Evolutionary conservation across 768 basidiomycete genomes (phyloP), one percentile per base, ranked within the genome.

Genomic region (Phallus indusiatus): DNA sequence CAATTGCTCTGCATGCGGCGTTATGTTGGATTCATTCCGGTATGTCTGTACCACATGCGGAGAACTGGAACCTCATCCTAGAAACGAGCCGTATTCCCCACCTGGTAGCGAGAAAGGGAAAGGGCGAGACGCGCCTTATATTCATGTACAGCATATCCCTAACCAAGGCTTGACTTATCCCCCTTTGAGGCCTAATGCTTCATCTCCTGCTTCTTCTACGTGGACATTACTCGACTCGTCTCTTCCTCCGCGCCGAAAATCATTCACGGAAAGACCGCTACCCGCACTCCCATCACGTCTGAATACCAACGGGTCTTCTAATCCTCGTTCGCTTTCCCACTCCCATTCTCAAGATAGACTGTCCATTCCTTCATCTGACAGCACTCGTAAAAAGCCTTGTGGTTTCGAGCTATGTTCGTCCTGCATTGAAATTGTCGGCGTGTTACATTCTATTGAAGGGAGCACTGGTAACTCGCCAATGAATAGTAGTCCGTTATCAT

Each of bases 1-100:
- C 1, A 81, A 83, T 53, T 97, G 94, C 70, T 93, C 91, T 0
- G 81, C 82, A 50, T 97, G 94, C 64, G 87, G 86, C 14, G 70
- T 77, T 0, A 66, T 83, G 6, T 74, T 97, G 18, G 86, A 91
- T 54, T 79, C 82, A n/a, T 83, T 95, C 68, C 84, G 90, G 50
- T 96, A 97, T 69, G 85, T 94, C 14, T 97, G 94, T 67, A 79
- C 85, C 4, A 86, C 84, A 21, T 95, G 94, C 65, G 92, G 91
- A 9, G 88, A 90, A 71, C 90, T 85, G 68, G 71, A 77, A 51
- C 81, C 86, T 6, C 66, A 53, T 22, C 47, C 63, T 16, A 49
- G 52, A 54, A 54, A 47, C 28, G 9, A 53, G 48, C 33, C 69
- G 5, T 22, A 42, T 22, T 24, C 50, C 16, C 11, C 49, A 12